These are phyloP conservation scores for Colletotrichum endophyticum DNA, from an alignment of 2,329 filamentous ascomycete genomes.

Conservation along the genomic window DNA sequence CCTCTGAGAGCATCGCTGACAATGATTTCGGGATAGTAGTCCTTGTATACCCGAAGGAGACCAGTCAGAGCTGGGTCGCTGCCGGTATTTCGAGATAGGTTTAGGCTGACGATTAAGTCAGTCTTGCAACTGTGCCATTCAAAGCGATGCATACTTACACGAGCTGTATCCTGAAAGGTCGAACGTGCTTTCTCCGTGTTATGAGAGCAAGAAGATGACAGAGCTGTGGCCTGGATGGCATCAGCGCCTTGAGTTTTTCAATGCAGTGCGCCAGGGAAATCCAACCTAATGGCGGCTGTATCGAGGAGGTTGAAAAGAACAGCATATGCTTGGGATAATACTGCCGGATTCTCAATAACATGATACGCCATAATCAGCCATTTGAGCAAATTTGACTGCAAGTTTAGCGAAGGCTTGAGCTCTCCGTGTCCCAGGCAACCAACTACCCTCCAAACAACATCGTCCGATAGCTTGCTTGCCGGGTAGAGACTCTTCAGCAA, in stretches of 20 bases:
- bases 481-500: constrained; percentile 81
- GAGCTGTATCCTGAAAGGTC: constrained; percentile 81
- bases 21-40: constrained; percentile 90
- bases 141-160: constrained; percentile 52
- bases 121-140: not conserved
- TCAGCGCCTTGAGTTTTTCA: constrained; percentile 23
- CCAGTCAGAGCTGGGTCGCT: constrained; percentile 78
- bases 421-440: constrained; percentile 79
- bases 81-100: constrained; percentile 63
- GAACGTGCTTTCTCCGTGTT: constrained; percentile 82
- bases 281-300: constrained; percentile 74
- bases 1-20: constrained; percentile 70
- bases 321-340: constrained; percentile 73
- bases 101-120: constrained; percentile 47
- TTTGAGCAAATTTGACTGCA: constrained; percentile 74
- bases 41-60: constrained; percentile 82
- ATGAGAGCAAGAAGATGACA: constrained; percentile 82
- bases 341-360: constrained; percentile 64
- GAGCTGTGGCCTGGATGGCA: constrained; percentile 55
- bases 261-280: not conserved
- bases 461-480: constrained; percentile 63
- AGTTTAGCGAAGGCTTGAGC: constrained; percentile 72
- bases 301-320: constrained; percentile 84
- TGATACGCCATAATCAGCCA: constrained; percentile 83
- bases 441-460: constrained; percentile 69